Conservation (phyloP, 2,329 filamentous ascomycete species). For the Talaromyces sp. region DNA sequence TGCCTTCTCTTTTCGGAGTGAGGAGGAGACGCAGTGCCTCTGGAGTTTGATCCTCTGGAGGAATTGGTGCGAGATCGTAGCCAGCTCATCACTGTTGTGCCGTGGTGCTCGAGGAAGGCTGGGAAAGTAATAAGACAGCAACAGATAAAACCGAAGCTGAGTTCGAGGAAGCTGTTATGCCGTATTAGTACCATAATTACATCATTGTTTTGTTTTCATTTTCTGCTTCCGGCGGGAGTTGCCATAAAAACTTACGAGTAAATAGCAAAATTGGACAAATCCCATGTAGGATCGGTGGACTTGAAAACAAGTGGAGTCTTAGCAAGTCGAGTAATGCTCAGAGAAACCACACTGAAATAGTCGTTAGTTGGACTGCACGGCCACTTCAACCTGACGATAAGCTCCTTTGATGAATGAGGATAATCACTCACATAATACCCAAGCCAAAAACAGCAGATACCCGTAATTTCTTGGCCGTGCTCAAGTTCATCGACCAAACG, state of each 20-base stretch:
- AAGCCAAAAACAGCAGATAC: conserved; percentile 5
- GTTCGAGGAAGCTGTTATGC: background rate
- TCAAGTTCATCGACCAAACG: conserved; percentile 5
- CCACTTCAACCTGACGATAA: background rate
- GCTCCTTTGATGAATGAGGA: background rate
- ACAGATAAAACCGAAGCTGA: conserved; percentile 11
- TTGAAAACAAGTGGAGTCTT: conserved; percentile 11
- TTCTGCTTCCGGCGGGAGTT: background rate
- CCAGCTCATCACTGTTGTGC: background rate
- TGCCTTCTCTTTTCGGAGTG: background rate
- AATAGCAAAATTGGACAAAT: background rate
- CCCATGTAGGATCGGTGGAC: conserved; percentile 6
- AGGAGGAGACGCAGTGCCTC: background rate
- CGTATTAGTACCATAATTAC: background rate
- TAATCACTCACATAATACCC: conserved; percentile 5
- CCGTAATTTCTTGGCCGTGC: background rate
- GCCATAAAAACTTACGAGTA: background rate
- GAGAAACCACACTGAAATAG: background rate
- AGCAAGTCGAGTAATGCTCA: conserved; percentile 7
- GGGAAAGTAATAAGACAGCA: conserved; percentile 10
- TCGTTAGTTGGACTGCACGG: background rate
- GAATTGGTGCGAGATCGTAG: conserved; percentile 3
- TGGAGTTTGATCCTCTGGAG: background rate
- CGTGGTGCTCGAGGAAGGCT: conserved; percentile 3
- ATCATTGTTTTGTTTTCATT: too few species aligned